These are phyloP conservation scores for Penicillium italicum DNA, from an alignment of 2,329 filamentous ascomycete genomes.

Conservation along the genomic window DNA sequence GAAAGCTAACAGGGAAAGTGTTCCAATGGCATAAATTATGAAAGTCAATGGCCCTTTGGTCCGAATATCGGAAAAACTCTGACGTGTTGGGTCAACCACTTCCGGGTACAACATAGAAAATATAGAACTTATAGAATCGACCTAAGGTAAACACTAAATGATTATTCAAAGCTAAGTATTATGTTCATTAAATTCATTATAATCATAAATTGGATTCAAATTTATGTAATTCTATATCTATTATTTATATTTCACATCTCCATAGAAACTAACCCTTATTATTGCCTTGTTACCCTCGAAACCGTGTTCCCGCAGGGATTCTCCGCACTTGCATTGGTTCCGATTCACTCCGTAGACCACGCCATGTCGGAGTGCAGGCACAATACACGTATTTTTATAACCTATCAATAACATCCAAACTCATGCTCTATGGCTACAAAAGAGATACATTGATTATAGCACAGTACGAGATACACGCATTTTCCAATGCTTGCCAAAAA, in stretches of 20 bases:
- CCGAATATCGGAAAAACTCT: conserved; percentile 23
- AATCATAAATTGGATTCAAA: neutral
- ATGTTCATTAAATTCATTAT: neutral
- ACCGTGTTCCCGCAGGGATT: conserved; percentile 19
- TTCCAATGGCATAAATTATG: neutral
- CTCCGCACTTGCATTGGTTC: conserved; percentile 26
- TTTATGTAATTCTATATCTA: too few species aligned
- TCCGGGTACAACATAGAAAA: neutral
- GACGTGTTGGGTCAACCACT: conserved; percentile 18
- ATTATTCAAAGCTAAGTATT: neutral
- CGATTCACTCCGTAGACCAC: conserved; percentile 24
- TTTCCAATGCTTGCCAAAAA: conserved; percentile 34
- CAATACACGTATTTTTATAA: neutral
- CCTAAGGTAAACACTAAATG: neutral
- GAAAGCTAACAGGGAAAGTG: neutral
- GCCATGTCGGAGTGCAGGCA: conserved; percentile 2
- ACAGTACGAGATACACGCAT: conserved; percentile 43
- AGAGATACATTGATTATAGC: conserved; percentile 44
- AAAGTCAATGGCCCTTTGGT: conserved; percentile 8
- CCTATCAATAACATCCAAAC: neutral
- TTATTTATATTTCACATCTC: neutral
- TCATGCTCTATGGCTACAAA: conserved; percentile 39
- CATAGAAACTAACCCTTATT: neutral
- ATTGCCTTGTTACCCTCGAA: neutral
- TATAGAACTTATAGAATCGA: too few species aligned